Evolutionary conservation across 495 filamentous ascomycete species (phyloP), one percentile per base, ranked within the genome.

Genomic region (Peziza echinospora): DNA sequence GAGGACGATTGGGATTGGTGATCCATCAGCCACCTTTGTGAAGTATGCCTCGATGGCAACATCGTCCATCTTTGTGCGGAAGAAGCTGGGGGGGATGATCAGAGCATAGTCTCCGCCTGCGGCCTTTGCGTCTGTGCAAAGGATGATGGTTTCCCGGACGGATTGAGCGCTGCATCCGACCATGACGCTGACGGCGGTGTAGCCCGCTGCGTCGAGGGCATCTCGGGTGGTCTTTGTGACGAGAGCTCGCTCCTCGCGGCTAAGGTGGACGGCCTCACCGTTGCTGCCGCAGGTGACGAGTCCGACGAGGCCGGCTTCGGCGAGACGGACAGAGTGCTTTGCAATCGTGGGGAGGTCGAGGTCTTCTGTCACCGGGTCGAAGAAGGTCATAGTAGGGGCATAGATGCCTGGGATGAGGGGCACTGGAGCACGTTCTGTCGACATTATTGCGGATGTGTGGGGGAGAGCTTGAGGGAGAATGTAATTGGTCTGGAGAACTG

Each of bases 231-330:
- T 80, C 51, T 67, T 67, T 5, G 80, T 87, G 41, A 93, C 75
- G n/a, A 69, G 73, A 34, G 71, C 62, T 53, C 82, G 82, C 59
- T 91, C 84, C 25, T 73, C 67, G 26, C 73, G 73, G 45, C 76
- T 79, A 48, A 85, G 73, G 60, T 91, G 83, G 46, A 84, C 79
- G 16, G 83, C 83, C 64, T 91, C 84, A 19, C 84, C 84, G 59
- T 91, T 91, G 48, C 81, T 87, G 41, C 84, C 84, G 79, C 87
- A 85, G 51, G 80, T 80, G 8, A 91, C 81, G 10, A 93, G 70
- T 9, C 84, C 82, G 34, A 76, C 80, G 9, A 93, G 76, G 17
- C 84, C 84, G 45, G 73, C 80, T 63, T 75, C 68, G 21, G 79
- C 84, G n/a, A 91, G 72, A 37, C 82, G 81, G 43, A 80, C 75